Conservation (phyloP, 805 yeast genomes). For the Hanseniaspora valbyensis region DNA sequence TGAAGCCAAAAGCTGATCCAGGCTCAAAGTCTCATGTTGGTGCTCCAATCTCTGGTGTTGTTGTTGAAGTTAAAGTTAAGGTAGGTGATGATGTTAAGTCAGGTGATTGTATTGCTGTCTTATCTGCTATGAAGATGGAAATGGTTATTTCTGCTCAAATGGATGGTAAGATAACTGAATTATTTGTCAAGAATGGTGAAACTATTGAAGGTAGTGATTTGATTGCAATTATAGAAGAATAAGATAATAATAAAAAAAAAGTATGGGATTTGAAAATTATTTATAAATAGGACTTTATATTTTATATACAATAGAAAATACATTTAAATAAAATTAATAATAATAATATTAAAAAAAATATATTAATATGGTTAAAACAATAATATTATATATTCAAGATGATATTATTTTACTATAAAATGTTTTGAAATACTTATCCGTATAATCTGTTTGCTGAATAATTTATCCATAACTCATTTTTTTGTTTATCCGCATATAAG, state of each 20-base stretch:
- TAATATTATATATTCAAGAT: too few species aligned
- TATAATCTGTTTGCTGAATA: constrained; percentile 30
- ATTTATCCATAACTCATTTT: constrained; percentile 28
- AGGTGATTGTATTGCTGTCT: constrained; percentile 89
- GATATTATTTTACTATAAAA: too few species aligned
- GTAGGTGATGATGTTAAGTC: constrained; percentile 81
- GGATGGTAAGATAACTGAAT: constrained; percentile 69
- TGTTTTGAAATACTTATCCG: constrained; percentile 18
- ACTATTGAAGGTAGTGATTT: constrained; percentile 91
- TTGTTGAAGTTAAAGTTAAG: constrained; percentile 86
- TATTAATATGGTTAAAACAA: background rate
- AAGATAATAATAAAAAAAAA: background rate
- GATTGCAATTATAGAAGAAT: constrained; percentile 45
- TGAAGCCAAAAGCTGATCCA: constrained; percentile 75
- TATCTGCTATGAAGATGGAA: constrained; percentile 99
- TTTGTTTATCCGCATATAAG: constrained; percentile 23
- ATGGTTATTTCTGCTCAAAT: constrained; percentile 93
- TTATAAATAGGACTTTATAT: background rate
- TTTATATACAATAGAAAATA: too few species aligned
- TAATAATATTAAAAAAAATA: background rate
- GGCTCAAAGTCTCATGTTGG: constrained; percentile 86
- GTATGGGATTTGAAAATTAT: too few species aligned
- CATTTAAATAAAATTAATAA: too few species aligned
- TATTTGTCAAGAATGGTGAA: constrained; percentile 78
- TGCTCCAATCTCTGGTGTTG: constrained; percentile 99